phyloP scores from a whole-genome alignment of 2,329 filamentous ascomycete species.

The Epichloe gansuensis region DNA sequence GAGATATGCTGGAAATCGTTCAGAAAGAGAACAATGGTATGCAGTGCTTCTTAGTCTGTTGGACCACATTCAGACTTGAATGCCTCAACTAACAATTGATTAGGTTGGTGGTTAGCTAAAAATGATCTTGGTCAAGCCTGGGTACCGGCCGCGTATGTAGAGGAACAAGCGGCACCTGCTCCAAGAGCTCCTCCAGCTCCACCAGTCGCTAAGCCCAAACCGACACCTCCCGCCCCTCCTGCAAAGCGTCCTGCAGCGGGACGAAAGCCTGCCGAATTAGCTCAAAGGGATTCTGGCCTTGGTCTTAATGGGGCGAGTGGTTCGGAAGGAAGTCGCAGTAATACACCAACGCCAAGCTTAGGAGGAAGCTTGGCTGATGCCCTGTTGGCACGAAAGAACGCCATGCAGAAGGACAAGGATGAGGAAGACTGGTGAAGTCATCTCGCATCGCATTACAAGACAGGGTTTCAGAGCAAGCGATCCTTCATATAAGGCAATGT shows the following conservation, averaged over 20 bases:
- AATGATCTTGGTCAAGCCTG: conserved; percentile 65
- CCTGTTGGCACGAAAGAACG: conserved; percentile 61
- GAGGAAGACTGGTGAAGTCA: conserved; percentile 53
- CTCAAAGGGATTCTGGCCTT: conserved; percentile 60
- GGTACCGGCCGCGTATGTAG: conserved; percentile 87
- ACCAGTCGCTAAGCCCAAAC: conserved; percentile 44
- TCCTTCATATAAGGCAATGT: conserved; percentile 1
- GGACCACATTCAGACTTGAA: neutral
- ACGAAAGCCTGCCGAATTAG: conserved; percentile 57
- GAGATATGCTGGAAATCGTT: conserved; percentile 77
- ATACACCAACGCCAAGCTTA: conserved; percentile 58
- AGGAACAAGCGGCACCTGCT: conserved; percentile 60
- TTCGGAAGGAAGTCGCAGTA: conserved; percentile 51
- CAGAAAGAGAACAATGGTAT: conserved; percentile 91
- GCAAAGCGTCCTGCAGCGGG: conserved; percentile 63
- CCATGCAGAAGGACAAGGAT: conserved; percentile 57
- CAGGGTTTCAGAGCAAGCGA: conserved; percentile 15
- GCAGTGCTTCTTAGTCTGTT: conserved; percentile 15
- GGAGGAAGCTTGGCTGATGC: conserved; percentile 67
- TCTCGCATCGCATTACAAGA: neutral
- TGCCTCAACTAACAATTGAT: conserved; percentile 12
- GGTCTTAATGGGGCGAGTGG: conserved; percentile 45
- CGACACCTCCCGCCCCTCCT: conserved; percentile 63
- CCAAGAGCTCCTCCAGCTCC: conserved; percentile 54
- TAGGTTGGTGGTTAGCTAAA: conserved; percentile 95